Base-by-base conservation (phyloP, 176 grass and related monocot genomes). In the Aegilops tauschii region DNA sequence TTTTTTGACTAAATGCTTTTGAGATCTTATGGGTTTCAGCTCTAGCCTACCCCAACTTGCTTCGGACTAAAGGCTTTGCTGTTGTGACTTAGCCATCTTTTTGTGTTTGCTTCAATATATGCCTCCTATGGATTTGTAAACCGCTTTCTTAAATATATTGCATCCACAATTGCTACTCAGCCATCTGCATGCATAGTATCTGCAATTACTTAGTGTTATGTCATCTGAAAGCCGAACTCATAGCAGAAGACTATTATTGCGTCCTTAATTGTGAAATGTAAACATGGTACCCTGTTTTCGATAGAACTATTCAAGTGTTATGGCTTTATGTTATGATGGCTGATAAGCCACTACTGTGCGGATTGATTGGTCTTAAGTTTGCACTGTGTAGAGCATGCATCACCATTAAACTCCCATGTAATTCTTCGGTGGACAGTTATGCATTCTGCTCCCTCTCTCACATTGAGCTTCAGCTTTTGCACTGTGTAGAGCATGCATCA, bases 231-330 rank as follows among this genome's bases (percentile, higher is more conserved):
- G 80, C 11, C 20, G 66, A 65, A 80, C 59, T 80, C 59, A 61
- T 21, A 36, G 45, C 47, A 75, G 67, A 80, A 78, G 58, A 61
- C 74, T 31, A 39, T 29, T 83, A 79, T 77, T 14, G 79, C 36
- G 77, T 69, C 21, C 72, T 78, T 78, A 82, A 71, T 69, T 62
- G 65, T 75, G 67, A 82, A 71, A 77, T 70, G 65, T 67, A 67
- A 62, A 64, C 40, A 29, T 87, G 40, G 25, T 85, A 6, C 50
- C 40, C 56, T 83, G 56, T 65, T 77, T 81, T 83, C 6, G 52
- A 70, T 56, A 83, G 17, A 78, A 56, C 2, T 18, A 29, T 21
- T 78, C 73, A 37, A 40, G 20, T 76, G 14, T 27, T 59, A 68
- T 72, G 49, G 28, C 36, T 14, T 82, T 79, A 64, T 64, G 27